Evolutionary conservation across 768 basidiomycete genomes (phyloP), one percentile per base, ranked within the genome.

Genomic region (Peribolospora baueri): DNA sequence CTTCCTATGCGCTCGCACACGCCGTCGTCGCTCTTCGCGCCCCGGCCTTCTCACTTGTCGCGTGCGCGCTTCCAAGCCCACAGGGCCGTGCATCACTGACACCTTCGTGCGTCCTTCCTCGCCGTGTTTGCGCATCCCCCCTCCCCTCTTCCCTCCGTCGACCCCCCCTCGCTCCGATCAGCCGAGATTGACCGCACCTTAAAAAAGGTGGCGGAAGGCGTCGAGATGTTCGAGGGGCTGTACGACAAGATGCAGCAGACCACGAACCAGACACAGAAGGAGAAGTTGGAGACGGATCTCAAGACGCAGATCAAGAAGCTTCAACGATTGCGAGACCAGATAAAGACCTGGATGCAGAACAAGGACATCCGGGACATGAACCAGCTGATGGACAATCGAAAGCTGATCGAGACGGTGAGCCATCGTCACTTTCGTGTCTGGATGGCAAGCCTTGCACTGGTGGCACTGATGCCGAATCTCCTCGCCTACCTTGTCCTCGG

Each of bases 361-460:
- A 87, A 85, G 68, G 93, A 98, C 71, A 93, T 98, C 69, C 97
- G 97, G 74, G 93, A 98, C 77, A 98, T 97, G 77, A 76, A 79
- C 10, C 72, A 76, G 57, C 73, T 98, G 62, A 70, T 91, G 65
- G 93, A 97, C 48, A 88, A 91, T 73, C 79, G 93, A 62, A 81
- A 79, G 69, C 73, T 97, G 58, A 98, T 98, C 66, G 93, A 98
- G 71, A 90, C 86, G 65, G 93, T 97, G 67, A 65, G 70, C 66
- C 10, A 10, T 14, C 53, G 58, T 57, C 9, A 45, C 47, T 54
- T 37, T 46, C 39, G 40, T 6, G 42, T 54, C 46, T n/a, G 48
- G 46, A 41, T 54, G n/a, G 11, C 45, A 13, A 39, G 42, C 56
- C 14, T 3, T 40, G 46, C 11, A 45, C 9, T 10, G 4, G 10